Evolutionary conservation across 768 basidiomycete genomes (phyloP).

Genomic region (Mycena belliarum): DNA sequence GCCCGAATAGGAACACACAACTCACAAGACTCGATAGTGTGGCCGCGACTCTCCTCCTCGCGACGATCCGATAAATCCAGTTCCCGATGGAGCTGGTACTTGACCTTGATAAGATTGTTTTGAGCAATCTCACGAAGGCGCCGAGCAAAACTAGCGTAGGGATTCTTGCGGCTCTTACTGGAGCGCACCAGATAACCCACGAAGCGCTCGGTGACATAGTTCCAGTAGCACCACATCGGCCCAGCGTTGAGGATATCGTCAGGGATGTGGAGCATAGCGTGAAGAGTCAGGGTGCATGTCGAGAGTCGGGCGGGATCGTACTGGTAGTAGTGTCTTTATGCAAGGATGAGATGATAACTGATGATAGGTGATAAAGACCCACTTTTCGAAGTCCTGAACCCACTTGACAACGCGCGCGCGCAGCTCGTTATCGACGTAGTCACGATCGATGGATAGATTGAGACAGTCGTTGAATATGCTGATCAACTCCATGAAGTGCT

Average conservation of each 20-base stretch:
- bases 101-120: background rate
- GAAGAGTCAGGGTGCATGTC: background rate
- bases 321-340: background rate
- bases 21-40: background rate
- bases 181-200: background rate
- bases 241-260: constrained; percentile 3
- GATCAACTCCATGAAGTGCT: background rate
- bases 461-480: background rate
- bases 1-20: no score
- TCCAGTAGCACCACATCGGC: constrained; percentile 11
- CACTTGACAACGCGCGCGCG: background rate
- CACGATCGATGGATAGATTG: background rate
- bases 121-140: constrained; percentile 5
- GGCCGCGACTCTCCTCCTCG: background rate
- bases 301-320: background rate
- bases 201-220: constrained; percentile 4
- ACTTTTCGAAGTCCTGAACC: constrained; percentile 2
- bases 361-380: background rate
- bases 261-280: background rate
- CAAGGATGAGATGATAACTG: background rate
- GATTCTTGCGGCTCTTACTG: constrained; percentile 3
- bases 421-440: background rate
- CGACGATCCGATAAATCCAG: background rate
- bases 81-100: background rate
- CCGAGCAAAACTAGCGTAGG: background rate